Percentiles rank a stretch among this genome's conserved stretches.
Evolutionary conservation across 1,284 basidiomycete genomes (phyloP).

Genomic region (Inonotus obliquus): DNA sequence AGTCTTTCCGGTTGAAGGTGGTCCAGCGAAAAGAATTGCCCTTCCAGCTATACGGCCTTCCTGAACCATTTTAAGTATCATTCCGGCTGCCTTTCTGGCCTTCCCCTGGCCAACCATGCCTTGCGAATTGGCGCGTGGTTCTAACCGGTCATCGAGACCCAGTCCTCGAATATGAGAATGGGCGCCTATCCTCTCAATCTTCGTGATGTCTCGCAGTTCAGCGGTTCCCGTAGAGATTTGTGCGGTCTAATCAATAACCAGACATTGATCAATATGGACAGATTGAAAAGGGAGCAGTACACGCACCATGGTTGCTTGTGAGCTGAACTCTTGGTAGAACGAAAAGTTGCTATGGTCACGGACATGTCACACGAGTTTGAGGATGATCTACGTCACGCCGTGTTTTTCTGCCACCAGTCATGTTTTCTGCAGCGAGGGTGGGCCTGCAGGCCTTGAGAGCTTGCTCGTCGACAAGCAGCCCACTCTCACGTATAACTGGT

Average conservation of each 20-base stretch:
- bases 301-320: slow-evolving; percentile 13
- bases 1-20: slow-evolving; percentile 95
- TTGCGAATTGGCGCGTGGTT: slow-evolving; percentile 84
- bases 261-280: background rate
- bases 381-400: slow-evolving; percentile 4
- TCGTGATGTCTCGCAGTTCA: slow-evolving; percentile 84
- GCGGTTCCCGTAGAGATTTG: slow-evolving; percentile 71
- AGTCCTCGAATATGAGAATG: slow-evolving; percentile 97
- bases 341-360: background rate
- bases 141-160: slow-evolving; percentile 87
- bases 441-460: slow-evolving; percentile 12
- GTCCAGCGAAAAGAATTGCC: slow-evolving; percentile 94
- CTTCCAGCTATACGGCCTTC: slow-evolving; percentile 92
- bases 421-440: slow-evolving; percentile 18
- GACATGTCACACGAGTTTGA: background rate
- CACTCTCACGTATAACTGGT: background rate
- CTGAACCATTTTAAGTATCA: slow-evolving; percentile 98
- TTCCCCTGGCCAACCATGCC: slow-evolving; percentile 97
- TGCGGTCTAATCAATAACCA: slow-evolving; percentile 40
- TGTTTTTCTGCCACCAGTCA: slow-evolving; percentile 10
- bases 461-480: slow-evolving; percentile 5
- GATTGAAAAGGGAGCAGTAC: background rate
- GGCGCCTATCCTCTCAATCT: slow-evolving; percentile 96
- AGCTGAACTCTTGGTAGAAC: background rate
- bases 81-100: slow-evolving; percentile 93